Conservation (phyloP, 2,329 filamentous ascomycete species). For the Raffaelea ambrosiae region DNA sequence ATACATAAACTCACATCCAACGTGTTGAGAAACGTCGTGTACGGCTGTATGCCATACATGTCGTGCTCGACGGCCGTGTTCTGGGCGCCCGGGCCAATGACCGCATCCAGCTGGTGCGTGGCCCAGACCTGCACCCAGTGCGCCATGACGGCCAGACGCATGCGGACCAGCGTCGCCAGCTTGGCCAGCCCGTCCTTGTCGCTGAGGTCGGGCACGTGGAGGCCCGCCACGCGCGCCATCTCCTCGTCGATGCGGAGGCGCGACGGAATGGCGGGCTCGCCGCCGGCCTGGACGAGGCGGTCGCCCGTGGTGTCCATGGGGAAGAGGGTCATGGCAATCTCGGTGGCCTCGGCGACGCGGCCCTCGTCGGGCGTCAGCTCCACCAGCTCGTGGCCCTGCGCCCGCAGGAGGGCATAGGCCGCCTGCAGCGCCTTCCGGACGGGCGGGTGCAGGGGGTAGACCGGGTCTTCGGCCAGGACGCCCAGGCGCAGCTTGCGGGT, state of each 20-base stretch:
- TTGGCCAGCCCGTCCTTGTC: background rate
- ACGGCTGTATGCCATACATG: constrained; percentile 7
- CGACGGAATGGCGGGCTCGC: background rate
- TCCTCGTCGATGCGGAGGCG: background rate
- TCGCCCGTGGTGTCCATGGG: background rate
- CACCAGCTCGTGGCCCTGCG: background rate
- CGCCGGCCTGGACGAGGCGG: background rate
- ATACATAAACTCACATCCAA: constrained; percentile 11
- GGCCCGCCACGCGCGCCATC: background rate
- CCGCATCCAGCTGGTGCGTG: background rate
- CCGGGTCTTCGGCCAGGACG: constrained; percentile 1
- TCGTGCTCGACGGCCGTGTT: constrained; percentile 6
- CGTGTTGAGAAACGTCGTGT: constrained; percentile 11
- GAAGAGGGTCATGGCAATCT: background rate
- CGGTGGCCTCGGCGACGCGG: background rate
- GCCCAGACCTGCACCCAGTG: background rate
- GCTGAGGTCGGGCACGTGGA: background rate
- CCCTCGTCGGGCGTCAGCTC: background rate
- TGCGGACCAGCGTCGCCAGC: background rate
- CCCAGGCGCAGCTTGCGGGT: too few species aligned
- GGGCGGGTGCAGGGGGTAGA: background rate
- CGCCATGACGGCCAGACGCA: background rate
- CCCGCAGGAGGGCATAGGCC: background rate
- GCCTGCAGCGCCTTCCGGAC: background rate
- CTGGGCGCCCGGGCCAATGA: constrained; percentile 8